Evolutionary conservation across 345 rosid genomes (phyloP), one percentile per base, ranked within the genome.

Genomic region (Noccaea bulbosa): DNA sequence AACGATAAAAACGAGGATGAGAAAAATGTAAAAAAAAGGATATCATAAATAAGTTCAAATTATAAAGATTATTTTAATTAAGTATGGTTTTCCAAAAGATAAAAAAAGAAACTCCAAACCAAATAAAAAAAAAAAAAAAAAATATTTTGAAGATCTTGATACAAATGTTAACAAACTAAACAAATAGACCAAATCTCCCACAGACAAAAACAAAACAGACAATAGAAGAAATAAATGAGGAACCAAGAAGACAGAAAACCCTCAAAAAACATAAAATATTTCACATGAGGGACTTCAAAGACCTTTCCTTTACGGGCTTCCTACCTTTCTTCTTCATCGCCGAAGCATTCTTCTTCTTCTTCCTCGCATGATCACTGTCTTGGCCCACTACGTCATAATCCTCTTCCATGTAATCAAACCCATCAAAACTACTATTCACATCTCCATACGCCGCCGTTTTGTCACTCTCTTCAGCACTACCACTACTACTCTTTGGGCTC

Each of bases 251-350:
- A 69, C 66, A 52, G 47, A 56, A 67, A 12, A 11, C 65, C 74
- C 78, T 51, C 4, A 38, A 0, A 66, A 11, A 67, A 52, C 33
- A 58, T 0, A 27, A 24, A 53, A 22, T 30, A 39, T 50, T 14
- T 84, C 80, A 88, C 97, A 90, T 90, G 7, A 93, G 88, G n/a
- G 98, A 93, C 71, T 88, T 93, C 73, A 93, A 83, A 51, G 98
- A 90, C 70, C 96, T 87, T 53, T 91, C 92, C 76, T 93, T 90
- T 11, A 88, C 85, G 1, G 97, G 97, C 63, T 90, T 93, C 68
- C 97, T 59, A 81, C 27, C 86, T 79, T 87, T 77, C 81, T 93
- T 70, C 67, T 58, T 81, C 81, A 20, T 47, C 66, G 12, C 73
- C 78, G 30, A 2, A 6, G 68, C 80, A 63, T 15, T 34, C 51